phyloP scores from a whole-genome alignment of 164 flowering plant genomes.

The Vitis riparia region DNA sequence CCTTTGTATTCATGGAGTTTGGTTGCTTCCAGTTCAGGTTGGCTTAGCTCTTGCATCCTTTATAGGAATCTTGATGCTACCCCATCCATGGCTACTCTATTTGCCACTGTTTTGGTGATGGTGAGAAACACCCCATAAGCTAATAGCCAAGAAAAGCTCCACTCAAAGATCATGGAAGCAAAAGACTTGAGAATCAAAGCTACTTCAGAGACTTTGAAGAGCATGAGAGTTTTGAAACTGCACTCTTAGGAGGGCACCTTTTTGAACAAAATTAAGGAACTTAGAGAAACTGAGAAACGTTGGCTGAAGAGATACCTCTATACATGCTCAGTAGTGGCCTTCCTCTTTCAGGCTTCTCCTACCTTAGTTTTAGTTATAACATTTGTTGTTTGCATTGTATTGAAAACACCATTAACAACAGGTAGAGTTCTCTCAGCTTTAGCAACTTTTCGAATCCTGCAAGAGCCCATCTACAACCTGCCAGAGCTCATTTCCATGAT shows the following conservation, averaged over 20 bases:
- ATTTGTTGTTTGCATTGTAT: conserved; percentile 65
- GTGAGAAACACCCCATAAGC: too few relatives aligned
- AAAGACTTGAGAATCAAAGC: too few relatives aligned
- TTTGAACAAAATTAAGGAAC: conserved; percentile 50
- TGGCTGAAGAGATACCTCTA: conserved; percentile 73
- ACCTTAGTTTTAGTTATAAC: conserved; percentile 72
- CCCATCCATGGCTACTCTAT: conserved; percentile 64
- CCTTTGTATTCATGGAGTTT: too few relatives aligned
- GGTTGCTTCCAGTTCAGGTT: too few relatives aligned
- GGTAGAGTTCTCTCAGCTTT: too few relatives aligned
- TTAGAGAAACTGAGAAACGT: conserved; percentile 60
- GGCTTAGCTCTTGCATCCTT: conserved; percentile 26
- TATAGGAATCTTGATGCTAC: conserved; percentile 63
- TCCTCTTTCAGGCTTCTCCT: conserved; percentile 91
- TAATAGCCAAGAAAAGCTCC: too few relatives aligned
- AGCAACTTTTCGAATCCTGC: too few relatives aligned
- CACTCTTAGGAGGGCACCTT: conserved; percentile 77
- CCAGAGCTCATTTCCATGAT: conserved; percentile 69
- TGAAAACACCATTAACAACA: conserved; percentile 65
- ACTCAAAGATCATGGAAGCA: too few relatives aligned
- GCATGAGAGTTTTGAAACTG: conserved; percentile 77
- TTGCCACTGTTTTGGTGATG: conserved; percentile 37
- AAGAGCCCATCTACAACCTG: too few relatives aligned
- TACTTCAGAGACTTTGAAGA: conserved; percentile 33
- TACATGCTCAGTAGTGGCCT: conserved; percentile 63